Evolutionary conservation across 1,284 basidiomycete species (phyloP), one percentile per base, ranked within the genome.

Genomic region (Prillingera fragicola): DNA sequence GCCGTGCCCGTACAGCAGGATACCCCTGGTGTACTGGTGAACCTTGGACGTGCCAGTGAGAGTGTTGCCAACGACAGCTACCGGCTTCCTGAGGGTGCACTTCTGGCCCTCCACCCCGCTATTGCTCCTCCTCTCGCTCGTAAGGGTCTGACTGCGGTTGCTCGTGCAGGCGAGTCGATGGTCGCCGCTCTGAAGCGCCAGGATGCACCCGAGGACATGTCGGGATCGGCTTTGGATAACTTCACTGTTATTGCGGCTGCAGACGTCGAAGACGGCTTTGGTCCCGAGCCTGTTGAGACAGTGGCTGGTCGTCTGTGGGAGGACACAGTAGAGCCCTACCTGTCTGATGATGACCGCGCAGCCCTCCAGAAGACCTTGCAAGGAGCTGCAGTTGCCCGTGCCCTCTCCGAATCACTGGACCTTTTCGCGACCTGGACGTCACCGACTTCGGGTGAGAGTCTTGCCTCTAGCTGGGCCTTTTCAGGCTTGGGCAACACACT

Each of bases 1-100:
- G 80, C 81, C 2, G 71, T 74, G 5, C 67, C 86, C 19, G 78
- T 82, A 3, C 69, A 71, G 13, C 80, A 85, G 59, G 86, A 91
- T 62, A 67, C 80, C 32, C 76, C 84, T 14, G 54, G 52, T 4
- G 74, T 89, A 21, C 73, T 80, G 31, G 71, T 77, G 38, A 41
- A 56, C 21, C 50, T 70, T 2, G 55, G 55, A 12, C 32, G 36
- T 15, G 39, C 38, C 4, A 41, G 50, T 5, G 47, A 57, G 14
- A n/a, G n/a, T n/a, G n/a, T n/a, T n/a, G 52, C 50, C 3, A 33
- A 35, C 3, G 53, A 57, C 5, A 48, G 65, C 38, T 48, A 55
- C 17, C 38, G 48, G 3, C 43, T 68, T 2, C 54, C 64, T 1
- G 55, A 59, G 25, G 53, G 52, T 5, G 34, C 63, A 2, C 38